These are phyloP conservation scores for Dissoconium aciculare DNA, from an alignment of 2,329 filamentous ascomycete genomes.

Conservation along the genomic window DNA sequence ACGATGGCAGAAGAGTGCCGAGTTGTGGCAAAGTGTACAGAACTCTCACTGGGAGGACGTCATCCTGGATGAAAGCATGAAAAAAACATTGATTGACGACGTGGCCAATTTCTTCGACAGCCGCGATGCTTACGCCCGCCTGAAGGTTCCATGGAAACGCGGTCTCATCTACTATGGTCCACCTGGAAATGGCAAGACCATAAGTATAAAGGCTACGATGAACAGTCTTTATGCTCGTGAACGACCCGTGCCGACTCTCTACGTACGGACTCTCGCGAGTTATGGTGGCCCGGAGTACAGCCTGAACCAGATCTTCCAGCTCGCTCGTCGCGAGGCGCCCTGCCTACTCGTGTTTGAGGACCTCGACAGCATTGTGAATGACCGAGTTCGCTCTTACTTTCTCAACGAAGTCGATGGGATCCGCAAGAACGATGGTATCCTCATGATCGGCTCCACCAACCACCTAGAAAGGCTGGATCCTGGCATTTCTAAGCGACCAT, in stretches of 20 bases:
- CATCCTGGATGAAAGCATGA: slow-evolving; percentile 51
- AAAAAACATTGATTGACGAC: slow-evolving; percentile 48
- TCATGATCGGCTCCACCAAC: slow-evolving; percentile 37
- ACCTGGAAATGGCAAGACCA: slow-evolving; percentile 54
- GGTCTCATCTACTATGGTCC: slow-evolving; percentile 54
- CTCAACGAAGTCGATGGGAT: slow-evolving; percentile 60
- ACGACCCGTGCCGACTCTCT: slow-evolving; percentile 43
- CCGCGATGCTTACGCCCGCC: slow-evolving; percentile 41
- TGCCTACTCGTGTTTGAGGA: slow-evolving; percentile 61
- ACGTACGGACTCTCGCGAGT: slow-evolving; percentile 39
- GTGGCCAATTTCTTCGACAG: slow-evolving; percentile 50
- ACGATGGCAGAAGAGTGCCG: slow-evolving; percentile 46
- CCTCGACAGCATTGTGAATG: slow-evolving; percentile 50
- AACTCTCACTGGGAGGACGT: slow-evolving; percentile 49
- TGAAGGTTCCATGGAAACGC: slow-evolving; percentile 57
- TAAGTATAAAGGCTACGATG: slow-evolving; percentile 57
- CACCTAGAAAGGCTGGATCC: slow-evolving; percentile 51
- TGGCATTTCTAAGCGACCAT: slow-evolving; percentile 47
- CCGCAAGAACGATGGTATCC: slow-evolving; percentile 53
- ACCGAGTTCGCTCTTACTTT: slow-evolving; percentile 50
- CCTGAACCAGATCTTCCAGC: slow-evolving; percentile 40
- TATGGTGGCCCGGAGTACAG: slow-evolving; percentile 42
- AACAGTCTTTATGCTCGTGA: slow-evolving; percentile 42
- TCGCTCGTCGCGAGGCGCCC: slow-evolving; percentile 47
- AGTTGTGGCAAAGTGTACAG: slow-evolving; percentile 43